phyloP scores from a whole-genome alignment of 2,329 filamentous ascomycete species.

The Hortaea sp. region DNA sequence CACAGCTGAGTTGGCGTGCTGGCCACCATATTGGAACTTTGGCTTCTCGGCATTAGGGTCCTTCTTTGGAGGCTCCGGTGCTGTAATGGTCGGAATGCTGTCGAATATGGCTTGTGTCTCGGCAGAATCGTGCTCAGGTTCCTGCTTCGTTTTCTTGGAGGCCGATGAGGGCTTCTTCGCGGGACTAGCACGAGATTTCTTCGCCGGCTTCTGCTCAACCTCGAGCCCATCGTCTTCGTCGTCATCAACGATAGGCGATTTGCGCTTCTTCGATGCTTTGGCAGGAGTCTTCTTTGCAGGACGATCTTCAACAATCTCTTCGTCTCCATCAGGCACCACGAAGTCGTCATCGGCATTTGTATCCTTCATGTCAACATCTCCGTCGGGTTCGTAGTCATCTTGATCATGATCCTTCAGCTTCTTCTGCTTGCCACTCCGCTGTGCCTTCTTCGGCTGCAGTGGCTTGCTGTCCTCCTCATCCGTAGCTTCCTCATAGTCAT shows the following conservation, averaged over 20 bases:
- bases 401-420: slow-evolving; percentile 28
- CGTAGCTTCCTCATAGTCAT: slow-evolving; percentile 61
- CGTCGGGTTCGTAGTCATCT: slow-evolving; percentile 30
- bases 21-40: slow-evolving; percentile 72
- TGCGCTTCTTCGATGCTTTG: slow-evolving; percentile 42
- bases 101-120: slow-evolving; percentile 76
- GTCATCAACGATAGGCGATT: slow-evolving; percentile 47
- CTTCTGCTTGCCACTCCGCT: slow-evolving; percentile 16
- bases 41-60: slow-evolving; percentile 32
- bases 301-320: slow-evolving; percentile 30
- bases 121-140: slow-evolving; percentile 55
- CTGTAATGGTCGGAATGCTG: slow-evolving; percentile 69
- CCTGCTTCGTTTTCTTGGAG: slow-evolving; percentile 52
- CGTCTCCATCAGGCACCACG: slow-evolving; percentile 33
- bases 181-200: slow-evolving; percentile 34
- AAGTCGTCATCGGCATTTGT: slow-evolving; percentile 37
- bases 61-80: slow-evolving; percentile 72
- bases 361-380: slow-evolving; percentile 47
- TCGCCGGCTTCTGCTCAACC: slow-evolving; percentile 47
- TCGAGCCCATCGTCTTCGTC: slow-evolving; percentile 33
- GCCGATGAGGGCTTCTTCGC: slow-evolving; percentile 43
- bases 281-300: slow-evolving; percentile 26
- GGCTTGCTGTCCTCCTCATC: slow-evolving; percentile 57
- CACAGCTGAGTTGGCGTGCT: slow-evolving; percentile 36
- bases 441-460: slow-evolving; percentile 38